phyloP scores from a whole-genome alignment of 345 rosid species.

The Arabis hirsuta region DNA sequence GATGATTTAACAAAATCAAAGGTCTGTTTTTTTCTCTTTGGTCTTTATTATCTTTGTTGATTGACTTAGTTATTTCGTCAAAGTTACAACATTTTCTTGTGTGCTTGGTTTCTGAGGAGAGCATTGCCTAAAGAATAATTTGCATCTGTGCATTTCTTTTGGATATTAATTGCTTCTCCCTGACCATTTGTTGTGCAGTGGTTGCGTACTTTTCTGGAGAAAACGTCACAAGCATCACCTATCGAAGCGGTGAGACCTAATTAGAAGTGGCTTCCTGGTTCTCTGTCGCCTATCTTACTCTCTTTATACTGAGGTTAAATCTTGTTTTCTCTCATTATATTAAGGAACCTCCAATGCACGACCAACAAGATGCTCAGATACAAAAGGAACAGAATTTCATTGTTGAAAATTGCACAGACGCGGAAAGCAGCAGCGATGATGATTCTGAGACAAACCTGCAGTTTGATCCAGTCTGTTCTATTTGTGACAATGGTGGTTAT shows the following conservation, averaged over 20 bases:
- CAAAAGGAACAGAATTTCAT: slow-evolving; percentile 34
- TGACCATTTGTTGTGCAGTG: slow-evolving; percentile 25
- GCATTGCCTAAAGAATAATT: background rate
- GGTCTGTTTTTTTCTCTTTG: slow-evolving; percentile 47
- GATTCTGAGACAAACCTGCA: slow-evolving; percentile 32
- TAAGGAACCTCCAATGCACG: slow-evolving; percentile 29
- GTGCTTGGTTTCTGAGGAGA: slow-evolving; percentile 2
- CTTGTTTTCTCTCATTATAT: background rate
- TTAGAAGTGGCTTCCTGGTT: slow-evolving; percentile 16
- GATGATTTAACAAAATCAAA: slow-evolving; percentile 51
- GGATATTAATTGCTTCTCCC: slow-evolving; percentile 12
- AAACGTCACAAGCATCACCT: slow-evolving; percentile 31
- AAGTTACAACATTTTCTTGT: background rate
- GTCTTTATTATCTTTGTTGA: slow-evolving; percentile 25
- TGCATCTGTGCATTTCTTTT: background rate
- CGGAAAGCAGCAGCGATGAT: slow-evolving; percentile 39
- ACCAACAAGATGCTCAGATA: slow-evolving; percentile 31
- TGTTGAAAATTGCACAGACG: slow-evolving; percentile 45
- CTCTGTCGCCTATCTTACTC: slow-evolving; percentile 14
- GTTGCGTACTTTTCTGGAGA: slow-evolving; percentile 24
- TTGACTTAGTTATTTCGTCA: background rate
- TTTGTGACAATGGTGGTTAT: slow-evolving; percentile 78
- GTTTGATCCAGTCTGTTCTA: slow-evolving; percentile 64
- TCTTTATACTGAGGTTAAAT: slow-evolving; percentile 16
- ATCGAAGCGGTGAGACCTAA: slow-evolving; percentile 26